A percentile compares a stretch with the other conserved stretches of the same genome.
Evolutionary conservation across 306 rosid genomes (phyloP).

Genomic region (Argentina anserina): DNA sequence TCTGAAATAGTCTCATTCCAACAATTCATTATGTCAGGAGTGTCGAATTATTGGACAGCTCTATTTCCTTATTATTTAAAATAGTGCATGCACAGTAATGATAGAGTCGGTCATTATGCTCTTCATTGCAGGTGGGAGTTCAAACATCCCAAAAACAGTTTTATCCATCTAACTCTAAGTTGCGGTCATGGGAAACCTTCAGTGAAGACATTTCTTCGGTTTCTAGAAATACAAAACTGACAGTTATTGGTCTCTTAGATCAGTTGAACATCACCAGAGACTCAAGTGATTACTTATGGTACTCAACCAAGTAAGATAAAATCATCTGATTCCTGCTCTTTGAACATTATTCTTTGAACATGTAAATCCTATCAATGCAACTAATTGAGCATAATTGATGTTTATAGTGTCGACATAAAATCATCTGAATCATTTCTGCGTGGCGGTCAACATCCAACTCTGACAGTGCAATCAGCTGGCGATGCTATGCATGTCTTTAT

Average conservation of each 20-base stretch:
- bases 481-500: conserved; percentile 75
- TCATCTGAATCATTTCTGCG: conserved; percentile 58
- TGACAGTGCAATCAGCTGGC: conserved; percentile 64
- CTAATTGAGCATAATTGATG: conserved; percentile 2
- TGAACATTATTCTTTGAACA: neutral
- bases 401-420: conserved; percentile 55
- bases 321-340: neutral
- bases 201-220: conserved; percentile 55
- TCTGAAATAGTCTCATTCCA: neutral
- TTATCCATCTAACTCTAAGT: conserved; percentile 35
- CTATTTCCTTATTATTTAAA: neutral
- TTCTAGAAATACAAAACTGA: conserved; percentile 33
- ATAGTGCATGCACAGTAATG: neutral
- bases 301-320: conserved; percentile 67
- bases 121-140: conserved; percentile 49
- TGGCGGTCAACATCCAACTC: conserved; percentile 53
- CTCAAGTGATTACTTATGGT: conserved; percentile 79
- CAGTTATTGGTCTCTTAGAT: conserved; percentile 60
- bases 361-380: neutral
- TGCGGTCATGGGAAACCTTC: conserved; percentile 51
- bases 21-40: neutral
- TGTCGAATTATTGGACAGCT: neutral
- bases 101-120: conserved; percentile 5
- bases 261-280: conserved; percentile 68
- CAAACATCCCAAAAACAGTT: conserved; percentile 33